A percentile compares a stretch with the other conserved stretches of the same genome.
Conservation (phyloP, 1,284 basidiomycete genomes). For the Wolfiporia cocos region DNA sequence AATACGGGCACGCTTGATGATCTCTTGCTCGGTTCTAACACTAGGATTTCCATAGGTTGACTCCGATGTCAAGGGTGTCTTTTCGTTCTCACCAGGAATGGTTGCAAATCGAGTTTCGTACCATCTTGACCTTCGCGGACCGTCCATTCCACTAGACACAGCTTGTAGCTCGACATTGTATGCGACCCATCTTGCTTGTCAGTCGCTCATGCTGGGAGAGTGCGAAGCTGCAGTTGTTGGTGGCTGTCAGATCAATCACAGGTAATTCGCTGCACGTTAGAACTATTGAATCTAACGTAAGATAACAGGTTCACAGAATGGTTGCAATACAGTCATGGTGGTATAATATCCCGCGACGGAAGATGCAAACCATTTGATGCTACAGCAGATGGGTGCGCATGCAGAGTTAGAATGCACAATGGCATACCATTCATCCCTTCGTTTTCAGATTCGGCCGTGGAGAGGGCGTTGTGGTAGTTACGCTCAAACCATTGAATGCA, state of each 20-base stretch:
- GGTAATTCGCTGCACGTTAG: slow-evolving; percentile 18
- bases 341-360: slow-evolving; percentile 36
- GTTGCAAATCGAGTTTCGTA: slow-evolving; percentile 43
- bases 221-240: slow-evolving; percentile 43
- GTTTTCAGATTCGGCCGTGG: slow-evolving; percentile 18
- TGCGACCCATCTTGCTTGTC: slow-evolving; percentile 40
- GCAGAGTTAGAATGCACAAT: neutral
- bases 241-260: slow-evolving; percentile 34
- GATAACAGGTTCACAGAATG: slow-evolving; percentile 15
- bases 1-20: neutral
- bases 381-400: slow-evolving; percentile 35
- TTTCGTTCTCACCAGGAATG: slow-evolving; percentile 30
- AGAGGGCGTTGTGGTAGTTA: slow-evolving; percentile 20
- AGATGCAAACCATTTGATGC: slow-evolving; percentile 45
- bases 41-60: slow-evolving; percentile 23
- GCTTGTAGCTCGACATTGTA: slow-evolving; percentile 42
- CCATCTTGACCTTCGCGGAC: slow-evolving; percentile 38
- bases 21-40: neutral
- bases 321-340: slow-evolving; percentile 27
- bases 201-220: slow-evolving; percentile 36
- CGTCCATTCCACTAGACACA: slow-evolving; percentile 42
- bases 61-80: slow-evolving; percentile 28
- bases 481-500: slow-evolving; percentile 20
- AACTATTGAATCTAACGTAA: neutral
- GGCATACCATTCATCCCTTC: neutral